Conservation (phyloP, 441 rosid genomes). For the Omphalea diandra region DNA sequence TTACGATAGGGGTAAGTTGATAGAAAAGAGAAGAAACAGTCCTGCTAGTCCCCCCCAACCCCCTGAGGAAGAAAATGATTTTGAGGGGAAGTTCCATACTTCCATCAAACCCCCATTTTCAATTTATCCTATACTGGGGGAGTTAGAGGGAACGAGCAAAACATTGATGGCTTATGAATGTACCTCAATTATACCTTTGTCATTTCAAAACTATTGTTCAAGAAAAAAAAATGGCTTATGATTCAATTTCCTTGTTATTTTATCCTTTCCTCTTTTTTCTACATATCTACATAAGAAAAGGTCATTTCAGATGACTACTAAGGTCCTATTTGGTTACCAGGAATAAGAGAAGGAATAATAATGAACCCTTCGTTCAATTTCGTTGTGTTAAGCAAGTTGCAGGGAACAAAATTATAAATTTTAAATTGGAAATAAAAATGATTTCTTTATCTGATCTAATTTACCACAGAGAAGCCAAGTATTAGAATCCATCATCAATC, state of each 20-base stretch:
- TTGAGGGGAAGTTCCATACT: neutral
- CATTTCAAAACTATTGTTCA: neutral
- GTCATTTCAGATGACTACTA: neutral
- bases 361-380: neutral
- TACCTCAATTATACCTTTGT: neutral
- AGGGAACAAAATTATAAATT: neutral
- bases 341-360: neutral
- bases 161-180: neutral
- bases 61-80: too few relatives aligned
- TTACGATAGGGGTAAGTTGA: too few relatives aligned
- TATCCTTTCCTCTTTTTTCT: neutral
- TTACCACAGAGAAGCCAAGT: slow-evolving; percentile 5
- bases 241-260: neutral
- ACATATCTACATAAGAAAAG: neutral
- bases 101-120: neutral
- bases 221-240: neutral
- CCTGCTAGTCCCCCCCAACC: too few relatives aligned
- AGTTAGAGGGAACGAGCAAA: neutral
- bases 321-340: neutral
- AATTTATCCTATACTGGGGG: neutral
- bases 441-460: neutral
- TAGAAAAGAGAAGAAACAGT: too few relatives aligned
- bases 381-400: neutral
- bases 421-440: neutral
- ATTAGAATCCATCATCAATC: neutral